Percentiles rank a stretch among this genome's conserved stretches.
phyloP scores from a whole-genome alignment of 257 asterid species.

The Solanum appendiculatum region DNA sequence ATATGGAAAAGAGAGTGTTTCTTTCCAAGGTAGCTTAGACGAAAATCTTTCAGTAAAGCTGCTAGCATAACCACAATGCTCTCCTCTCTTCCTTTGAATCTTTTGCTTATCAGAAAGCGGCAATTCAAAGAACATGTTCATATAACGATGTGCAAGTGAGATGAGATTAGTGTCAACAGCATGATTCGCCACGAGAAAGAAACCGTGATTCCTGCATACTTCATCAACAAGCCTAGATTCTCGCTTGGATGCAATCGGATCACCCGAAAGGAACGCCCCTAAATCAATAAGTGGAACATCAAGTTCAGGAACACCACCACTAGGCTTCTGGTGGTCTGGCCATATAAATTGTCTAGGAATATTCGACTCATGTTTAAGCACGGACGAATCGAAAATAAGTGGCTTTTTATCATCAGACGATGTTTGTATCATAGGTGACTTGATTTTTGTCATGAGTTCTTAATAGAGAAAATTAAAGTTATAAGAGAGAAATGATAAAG shows the following conservation, averaged over 20 bases:
- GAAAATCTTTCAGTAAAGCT: slow-evolving; percentile 5
- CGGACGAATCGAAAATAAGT: not conserved
- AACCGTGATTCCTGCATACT: slow-evolving; percentile 6
- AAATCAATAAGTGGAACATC: not conserved
- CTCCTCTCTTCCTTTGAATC: slow-evolving; percentile 1
- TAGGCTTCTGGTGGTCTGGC: slow-evolving; percentile 6
- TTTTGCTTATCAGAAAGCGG: not conserved
- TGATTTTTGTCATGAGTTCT: not conserved
- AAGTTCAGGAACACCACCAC: not conserved
- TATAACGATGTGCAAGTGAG: not conserved
- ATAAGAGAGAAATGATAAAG: not conserved
- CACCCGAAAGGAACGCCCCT: not conserved
- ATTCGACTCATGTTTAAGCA: not conserved
- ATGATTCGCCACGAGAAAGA: slow-evolving; percentile 1
- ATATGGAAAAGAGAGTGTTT: not conserved
- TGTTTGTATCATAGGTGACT: not conserved
- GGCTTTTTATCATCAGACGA: not conserved
- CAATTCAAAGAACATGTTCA: not conserved
- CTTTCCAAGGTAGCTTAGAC: slow-evolving; percentile 7
- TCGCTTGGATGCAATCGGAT: not conserved
- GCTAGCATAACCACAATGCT: slow-evolving; percentile 7
- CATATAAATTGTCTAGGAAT: slow-evolving; percentile 6
- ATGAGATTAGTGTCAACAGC: not conserved
- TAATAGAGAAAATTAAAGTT: not conserved
- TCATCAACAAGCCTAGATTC: not conserved